Conservation (phyloP, 805 yeast species). For the Vanderwaltozyma tropicalis region DNA sequence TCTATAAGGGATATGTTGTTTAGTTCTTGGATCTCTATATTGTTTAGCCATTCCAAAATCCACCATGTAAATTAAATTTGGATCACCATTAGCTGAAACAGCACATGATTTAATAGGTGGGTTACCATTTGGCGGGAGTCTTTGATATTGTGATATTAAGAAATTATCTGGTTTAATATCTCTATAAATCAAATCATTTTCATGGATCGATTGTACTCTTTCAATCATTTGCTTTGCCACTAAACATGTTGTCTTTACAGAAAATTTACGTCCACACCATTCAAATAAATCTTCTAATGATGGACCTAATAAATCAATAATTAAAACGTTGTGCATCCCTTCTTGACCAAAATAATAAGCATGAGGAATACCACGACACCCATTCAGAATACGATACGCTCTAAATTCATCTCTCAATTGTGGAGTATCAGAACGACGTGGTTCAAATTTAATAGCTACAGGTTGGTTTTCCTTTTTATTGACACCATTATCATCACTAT, state of each 20-base stretch:
- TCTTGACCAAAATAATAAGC: constrained; percentile 82
- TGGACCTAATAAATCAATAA: constrained; percentile 70
- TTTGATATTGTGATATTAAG: constrained; percentile 36
- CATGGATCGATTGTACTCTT: constrained; percentile 62
- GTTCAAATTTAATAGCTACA: constrained; percentile 76
- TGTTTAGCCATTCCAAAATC: constrained; percentile 87
- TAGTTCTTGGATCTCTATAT: constrained; percentile 68
- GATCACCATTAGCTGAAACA: constrained; percentile 46
- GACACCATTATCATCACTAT: constrained; percentile 8
- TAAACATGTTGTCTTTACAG: constrained; percentile 62
- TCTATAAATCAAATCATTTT: constrained; percentile 65
- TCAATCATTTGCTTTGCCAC: constrained; percentile 71
- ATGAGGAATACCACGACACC: constrained; percentile 66
- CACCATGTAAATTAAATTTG: constrained; percentile 59
- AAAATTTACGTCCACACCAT: constrained; percentile 75
- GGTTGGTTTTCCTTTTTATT: constrained; percentile 15
- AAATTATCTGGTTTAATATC: constrained; percentile 82
- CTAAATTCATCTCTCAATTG: constrained; percentile 73
- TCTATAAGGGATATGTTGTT: constrained; percentile 73
- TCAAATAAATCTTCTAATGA: constrained; percentile 76
- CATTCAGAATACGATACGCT: constrained; percentile 62
- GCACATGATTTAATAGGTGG: constrained; percentile 31
- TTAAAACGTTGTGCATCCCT: constrained; percentile 68
- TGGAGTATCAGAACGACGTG: constrained; percentile 73
- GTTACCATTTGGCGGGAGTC: constrained; percentile 12